A percentile compares a stretch with the other conserved stretches of the same genome.
Conservation (phyloP, 176 grass and related monocot species). For the Carex cristatella region DNA sequence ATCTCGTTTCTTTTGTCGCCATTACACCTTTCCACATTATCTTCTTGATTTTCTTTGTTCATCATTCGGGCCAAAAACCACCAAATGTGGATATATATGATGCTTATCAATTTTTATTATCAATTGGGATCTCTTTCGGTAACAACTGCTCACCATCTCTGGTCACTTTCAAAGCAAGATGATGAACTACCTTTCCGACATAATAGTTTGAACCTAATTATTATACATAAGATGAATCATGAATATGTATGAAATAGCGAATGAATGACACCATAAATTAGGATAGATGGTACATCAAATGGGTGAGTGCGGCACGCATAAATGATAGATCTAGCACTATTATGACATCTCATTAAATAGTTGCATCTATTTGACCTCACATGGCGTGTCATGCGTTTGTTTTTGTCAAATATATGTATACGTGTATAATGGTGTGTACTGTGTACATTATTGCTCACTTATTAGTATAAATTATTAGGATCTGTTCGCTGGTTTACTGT, state of each 20-base stretch:
- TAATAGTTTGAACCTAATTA: not conserved
- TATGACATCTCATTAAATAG: slow-evolving; percentile 6
- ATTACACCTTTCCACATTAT: not conserved
- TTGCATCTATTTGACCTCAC: slow-evolving; percentile 14
- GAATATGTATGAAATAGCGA: not conserved
- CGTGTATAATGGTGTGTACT: no score
- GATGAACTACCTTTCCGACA: not conserved
- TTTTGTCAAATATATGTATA: not conserved
- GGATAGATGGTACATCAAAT: not conserved
- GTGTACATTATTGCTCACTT: not conserved
- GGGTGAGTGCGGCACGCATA: not conserved
- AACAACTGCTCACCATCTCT: slow-evolving; percentile 10
- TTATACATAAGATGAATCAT: not conserved
- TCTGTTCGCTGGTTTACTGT: no score
- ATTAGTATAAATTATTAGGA: not conserved
- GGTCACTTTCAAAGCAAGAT: not conserved
- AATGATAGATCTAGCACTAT: slow-evolving; percentile 3
- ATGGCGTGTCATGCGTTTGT: not conserved
- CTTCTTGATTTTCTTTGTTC: not conserved
- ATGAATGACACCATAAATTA: not conserved
- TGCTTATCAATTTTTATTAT: not conserved
- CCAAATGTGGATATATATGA: slow-evolving; percentile 14
- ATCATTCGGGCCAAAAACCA: not conserved
- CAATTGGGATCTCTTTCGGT: slow-evolving; percentile 8
- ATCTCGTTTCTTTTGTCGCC: not conserved